Conservation (phyloP, 1,139 yeast genomes). For the Waltiozyma solani region DNA sequence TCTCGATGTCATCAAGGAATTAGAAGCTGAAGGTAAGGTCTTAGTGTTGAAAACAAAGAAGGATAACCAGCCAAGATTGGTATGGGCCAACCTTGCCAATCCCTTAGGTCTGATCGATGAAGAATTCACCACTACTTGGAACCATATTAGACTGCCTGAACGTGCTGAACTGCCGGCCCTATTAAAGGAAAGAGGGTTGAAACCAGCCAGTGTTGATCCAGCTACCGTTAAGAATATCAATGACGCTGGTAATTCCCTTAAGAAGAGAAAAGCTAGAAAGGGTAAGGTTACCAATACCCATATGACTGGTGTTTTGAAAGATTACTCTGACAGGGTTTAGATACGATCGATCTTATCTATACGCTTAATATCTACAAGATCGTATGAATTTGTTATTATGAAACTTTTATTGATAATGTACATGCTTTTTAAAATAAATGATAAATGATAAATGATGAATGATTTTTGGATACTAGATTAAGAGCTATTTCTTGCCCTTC, state of each 20-base stretch:
- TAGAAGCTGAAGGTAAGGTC: conserved; percentile 69
- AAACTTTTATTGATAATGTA: not conserved
- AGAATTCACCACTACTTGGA: conserved; percentile 83
- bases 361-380: too few species aligned
- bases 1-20: conserved; percentile 58
- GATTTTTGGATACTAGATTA: not conserved
- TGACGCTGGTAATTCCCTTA: conserved; percentile 42
- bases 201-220: conserved; percentile 98
- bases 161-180: conserved; percentile 72
- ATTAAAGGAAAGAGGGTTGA: conserved; percentile 74
- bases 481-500: conserved; percentile 15
- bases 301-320: conserved; percentile 91
- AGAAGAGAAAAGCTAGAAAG: conserved; percentile 85
- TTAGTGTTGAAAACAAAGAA: conserved; percentile 83
- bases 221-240: conserved; percentile 53
- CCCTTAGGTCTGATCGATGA: conserved; percentile 66
- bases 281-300: conserved; percentile 94
- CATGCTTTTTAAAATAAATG: not conserved
- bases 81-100: conserved; percentile 84
- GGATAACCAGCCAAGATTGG: conserved; percentile 81
- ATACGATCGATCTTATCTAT: too few species aligned
- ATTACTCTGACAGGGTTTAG: conserved; percentile 34
- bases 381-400: too few species aligned
- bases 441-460: too few species aligned
- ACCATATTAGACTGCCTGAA: conserved; percentile 65